Conservation (phyloP, 106 monocot genomes). For the Alisma plantagoaquatica region DNA sequence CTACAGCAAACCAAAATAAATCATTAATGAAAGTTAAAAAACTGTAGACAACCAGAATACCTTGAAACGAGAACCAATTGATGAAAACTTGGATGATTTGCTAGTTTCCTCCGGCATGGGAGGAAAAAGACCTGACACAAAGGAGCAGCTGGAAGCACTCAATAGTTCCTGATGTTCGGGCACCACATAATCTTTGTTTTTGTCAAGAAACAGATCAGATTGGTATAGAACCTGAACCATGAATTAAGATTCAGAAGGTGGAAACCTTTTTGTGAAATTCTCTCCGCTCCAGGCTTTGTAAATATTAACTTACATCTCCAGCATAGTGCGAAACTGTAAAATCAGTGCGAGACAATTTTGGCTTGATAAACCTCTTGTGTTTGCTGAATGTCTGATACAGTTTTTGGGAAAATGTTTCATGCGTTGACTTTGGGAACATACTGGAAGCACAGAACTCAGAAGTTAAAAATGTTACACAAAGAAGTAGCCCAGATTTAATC, state of each 20-base stretch:
- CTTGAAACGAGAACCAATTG: slow-evolving; percentile 96
- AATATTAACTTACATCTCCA: slow-evolving; percentile 61
- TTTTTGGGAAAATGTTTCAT: slow-evolving; percentile 96
- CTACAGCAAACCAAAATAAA: no score
- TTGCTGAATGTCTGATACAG: slow-evolving; percentile 88
- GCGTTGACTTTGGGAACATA: slow-evolving; percentile 98
- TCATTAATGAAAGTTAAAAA: not conserved
- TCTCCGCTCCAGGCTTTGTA: no score
- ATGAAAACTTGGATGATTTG: slow-evolving; percentile 96
- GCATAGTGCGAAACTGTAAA: slow-evolving; percentile 96
- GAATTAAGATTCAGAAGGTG: not conserved
- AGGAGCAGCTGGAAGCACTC: slow-evolving; percentile 77
- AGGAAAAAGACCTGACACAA: slow-evolving; percentile 86
- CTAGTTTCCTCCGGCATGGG: slow-evolving; percentile 50
- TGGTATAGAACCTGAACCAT: slow-evolving; percentile 77
- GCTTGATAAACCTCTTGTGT: slow-evolving; percentile 88
- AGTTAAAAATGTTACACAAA: slow-evolving; percentile 1
- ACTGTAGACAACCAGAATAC: slow-evolving; percentile 16
- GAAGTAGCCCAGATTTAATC: not conserved
- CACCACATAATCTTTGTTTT: slow-evolving; percentile 98
- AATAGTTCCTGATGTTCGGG: slow-evolving; percentile 90
- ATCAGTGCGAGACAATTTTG: slow-evolving; percentile 87
- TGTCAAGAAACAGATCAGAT: slow-evolving; percentile 89
- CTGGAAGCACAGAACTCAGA: slow-evolving; percentile 24
- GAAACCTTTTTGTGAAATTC: not conserved